A percentile compares a stretch with the other conserved stretches of the same genome.
These are phyloP conservation scores for Trichosporon ovoides DNA, from an alignment of 1,284 basidiomycete species.

Conservation along the genomic window DNA sequence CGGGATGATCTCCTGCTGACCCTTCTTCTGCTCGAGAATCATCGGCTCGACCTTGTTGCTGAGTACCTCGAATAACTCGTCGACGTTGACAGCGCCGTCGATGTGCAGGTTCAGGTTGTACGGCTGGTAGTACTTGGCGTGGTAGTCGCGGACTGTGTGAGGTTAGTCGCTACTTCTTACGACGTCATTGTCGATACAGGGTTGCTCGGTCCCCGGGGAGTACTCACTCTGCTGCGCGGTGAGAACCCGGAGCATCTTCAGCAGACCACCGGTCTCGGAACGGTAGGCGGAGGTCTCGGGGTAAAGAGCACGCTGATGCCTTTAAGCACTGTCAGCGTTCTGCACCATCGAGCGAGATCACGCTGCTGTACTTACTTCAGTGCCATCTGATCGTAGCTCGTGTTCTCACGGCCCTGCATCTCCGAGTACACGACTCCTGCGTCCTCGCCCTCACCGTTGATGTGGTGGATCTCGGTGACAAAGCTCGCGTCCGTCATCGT, in stretches of 20 bases:
- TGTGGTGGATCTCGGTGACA: conserved; percentile 90
- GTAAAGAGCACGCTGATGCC: conserved; percentile 73
- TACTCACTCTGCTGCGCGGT: conserved; percentile 80
- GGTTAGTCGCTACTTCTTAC: not conserved
- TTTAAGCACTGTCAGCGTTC: conserved; percentile 40
- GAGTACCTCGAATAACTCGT: conserved; percentile 61
- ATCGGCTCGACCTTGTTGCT: conserved; percentile 75
- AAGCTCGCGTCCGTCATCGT: conserved; percentile 88
- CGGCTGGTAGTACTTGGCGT: conserved; percentile 85
- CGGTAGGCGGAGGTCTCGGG: conserved; percentile 81
- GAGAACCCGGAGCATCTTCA: conserved; percentile 81
- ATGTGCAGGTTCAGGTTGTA: conserved; percentile 67
- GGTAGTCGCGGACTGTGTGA: conserved; percentile 75
- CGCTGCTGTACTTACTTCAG: conserved; percentile 59
- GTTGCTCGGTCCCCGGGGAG: too few species aligned
- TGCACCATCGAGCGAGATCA: conserved; percentile 9
- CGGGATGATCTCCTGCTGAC: conserved; percentile 42
- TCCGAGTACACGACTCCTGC: conserved; percentile 96
- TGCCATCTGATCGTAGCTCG: conserved; percentile 81
- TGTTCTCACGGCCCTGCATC: conserved; percentile 98
- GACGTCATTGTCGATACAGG: too few species aligned
- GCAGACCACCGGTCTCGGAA: conserved; percentile 93
- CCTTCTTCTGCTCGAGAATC: conserved; percentile 52
- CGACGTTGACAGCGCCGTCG: conserved; percentile 53
- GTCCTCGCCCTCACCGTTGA: conserved; percentile 83